Conservation (phyloP, 75 land plant genomes). For the Sequoiadendron giganteum region DNA sequence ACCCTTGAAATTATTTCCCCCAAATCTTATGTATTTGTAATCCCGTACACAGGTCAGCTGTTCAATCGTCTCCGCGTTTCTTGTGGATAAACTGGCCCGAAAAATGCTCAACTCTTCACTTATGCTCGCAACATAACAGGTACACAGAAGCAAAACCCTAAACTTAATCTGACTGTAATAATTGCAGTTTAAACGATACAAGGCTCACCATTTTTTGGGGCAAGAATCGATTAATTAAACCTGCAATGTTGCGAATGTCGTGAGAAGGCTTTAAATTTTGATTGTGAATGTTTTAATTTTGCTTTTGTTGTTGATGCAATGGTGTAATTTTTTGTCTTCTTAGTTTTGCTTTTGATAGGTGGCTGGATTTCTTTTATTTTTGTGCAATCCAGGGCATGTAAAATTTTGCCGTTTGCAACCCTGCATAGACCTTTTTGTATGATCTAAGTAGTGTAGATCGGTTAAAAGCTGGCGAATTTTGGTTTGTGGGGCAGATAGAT, state of each 20-base stretch:
- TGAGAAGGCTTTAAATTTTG: neutral
- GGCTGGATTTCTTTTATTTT: neutral
- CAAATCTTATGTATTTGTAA: neutral
- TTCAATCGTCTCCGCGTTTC: neutral
- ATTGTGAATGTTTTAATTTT: neutral
- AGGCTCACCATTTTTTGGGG: no score
- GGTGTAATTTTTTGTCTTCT: neutral
- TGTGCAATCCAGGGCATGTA: neutral
- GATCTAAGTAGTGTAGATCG: neutral
- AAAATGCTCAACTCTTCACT: neutral
- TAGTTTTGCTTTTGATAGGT: neutral
- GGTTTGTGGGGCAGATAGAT: neutral
- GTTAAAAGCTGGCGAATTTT: neutral
- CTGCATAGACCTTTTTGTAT: neutral
- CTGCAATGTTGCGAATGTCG: neutral
- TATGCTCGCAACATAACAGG: neutral
- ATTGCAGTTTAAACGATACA: neutral
- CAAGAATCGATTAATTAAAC: neutral
- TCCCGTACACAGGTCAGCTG: neutral
- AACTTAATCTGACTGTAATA: neutral
- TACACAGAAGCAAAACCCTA: neutral
- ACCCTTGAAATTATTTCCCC: neutral
- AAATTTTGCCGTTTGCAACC: neutral
- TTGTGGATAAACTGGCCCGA: neutral
- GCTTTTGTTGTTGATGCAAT: neutral